Base-by-base conservation (phyloP, 2,329 filamentous ascomycete species). In the Huntiella moniliformis region DNA sequence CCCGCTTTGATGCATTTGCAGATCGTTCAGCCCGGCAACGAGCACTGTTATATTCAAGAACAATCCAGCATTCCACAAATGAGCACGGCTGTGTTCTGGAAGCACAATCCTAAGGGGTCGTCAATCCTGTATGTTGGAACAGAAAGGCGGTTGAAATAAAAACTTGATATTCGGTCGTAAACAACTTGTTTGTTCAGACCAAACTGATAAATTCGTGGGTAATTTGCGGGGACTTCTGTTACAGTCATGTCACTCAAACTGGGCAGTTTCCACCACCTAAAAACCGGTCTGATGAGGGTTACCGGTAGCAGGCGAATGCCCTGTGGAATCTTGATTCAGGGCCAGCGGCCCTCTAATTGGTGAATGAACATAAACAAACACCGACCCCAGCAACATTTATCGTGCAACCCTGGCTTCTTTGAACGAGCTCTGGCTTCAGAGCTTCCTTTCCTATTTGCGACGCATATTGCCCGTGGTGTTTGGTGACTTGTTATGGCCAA, bases 331-430 rank as follows among this genome's bases (percentile, higher is more conserved):
- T 28, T 28, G 22, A 28, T 28, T 28, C 22, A 28, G 22, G 22
- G 22, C 22, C 6, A 28, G 7, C 22, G 7, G 22, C 22, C 22
- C 22, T 28, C 22, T 28, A 28, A 28, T 28, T 28, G 22, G 22
- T 28, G 22, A 28, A 28, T 28, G 22, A 28, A 28, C 22, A 28
- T 28, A 28, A 28, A 28, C 22, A 28, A 38, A 38, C 10, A 13
- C 4, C 28, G 15, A 15, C 10, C 39, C 12, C 11, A 18, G 22
- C 18, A 13, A 13, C 18, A 28, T 41, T 28, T 41, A 41, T 41
- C 32, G 13, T 41, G 39, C 39, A 41, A 41, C 39, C 39, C 39
- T 41, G 39, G 22, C 39, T 38, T 38, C 39, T 28, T 41, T 41
- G 18, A 28, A 28, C n/a, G 18, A 12, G 32, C 17, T 16, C 13